Conservation (phyloP, 371 early-diverging fungal genomes). For the Syncephalastrum monosporum region DNA sequence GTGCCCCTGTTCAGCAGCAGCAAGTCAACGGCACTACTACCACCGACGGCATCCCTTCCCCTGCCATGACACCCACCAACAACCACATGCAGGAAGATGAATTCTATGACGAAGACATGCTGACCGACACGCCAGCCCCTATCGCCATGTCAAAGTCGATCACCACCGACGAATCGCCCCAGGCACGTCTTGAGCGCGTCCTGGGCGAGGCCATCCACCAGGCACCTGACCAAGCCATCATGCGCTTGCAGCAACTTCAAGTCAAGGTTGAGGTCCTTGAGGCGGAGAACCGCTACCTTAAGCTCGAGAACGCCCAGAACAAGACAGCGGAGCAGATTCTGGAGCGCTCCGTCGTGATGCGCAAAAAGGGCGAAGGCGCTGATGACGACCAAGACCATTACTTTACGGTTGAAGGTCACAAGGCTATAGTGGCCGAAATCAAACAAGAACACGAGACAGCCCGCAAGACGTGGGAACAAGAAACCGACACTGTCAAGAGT, state of each 20-base stretch:
- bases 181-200: conserved; percentile 32
- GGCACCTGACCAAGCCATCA: conserved; percentile 43
- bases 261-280: conserved; percentile 52
- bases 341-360: conserved; percentile 34
- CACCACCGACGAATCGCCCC: conserved; percentile 31
- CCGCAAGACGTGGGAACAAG: conserved; percentile 22
- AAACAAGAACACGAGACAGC: conserved; percentile 25
- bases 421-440: conserved; percentile 41
- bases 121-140: conserved; percentile 40
- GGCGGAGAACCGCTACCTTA: conserved; percentile 52
- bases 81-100: conserved; percentile 26
- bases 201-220: conserved; percentile 36
- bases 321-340: conserved; percentile 35
- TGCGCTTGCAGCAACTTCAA: conserved; percentile 52
- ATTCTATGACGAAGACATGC: conserved; percentile 32
- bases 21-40: conserved; percentile 7
- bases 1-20: conserved; percentile 7
- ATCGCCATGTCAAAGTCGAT: conserved; percentile 28
- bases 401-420: conserved; percentile 36
- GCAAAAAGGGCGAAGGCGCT: conserved; percentile 20
- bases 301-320: conserved; percentile 48
- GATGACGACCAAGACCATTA: conserved; percentile 11
- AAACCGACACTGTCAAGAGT: conserved; percentile 14
- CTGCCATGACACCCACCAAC: conserved; percentile 37
- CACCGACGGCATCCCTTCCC: conserved; percentile 32